Base-by-base conservation (phyloP, 148 eudicot genomes). In the Rhododendron mucronatum region DNA sequence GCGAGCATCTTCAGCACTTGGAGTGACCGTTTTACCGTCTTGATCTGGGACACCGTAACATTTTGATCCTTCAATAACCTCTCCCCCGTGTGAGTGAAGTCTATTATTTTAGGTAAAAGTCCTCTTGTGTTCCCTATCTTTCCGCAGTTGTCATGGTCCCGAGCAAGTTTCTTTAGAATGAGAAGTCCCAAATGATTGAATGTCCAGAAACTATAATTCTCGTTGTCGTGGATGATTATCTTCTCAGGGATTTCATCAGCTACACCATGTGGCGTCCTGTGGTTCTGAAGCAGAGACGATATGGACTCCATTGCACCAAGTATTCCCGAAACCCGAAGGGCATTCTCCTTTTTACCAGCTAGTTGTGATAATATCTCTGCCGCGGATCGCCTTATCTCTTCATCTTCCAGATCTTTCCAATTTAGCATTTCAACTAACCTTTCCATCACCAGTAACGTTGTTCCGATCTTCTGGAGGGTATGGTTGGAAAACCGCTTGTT, bases 271-370 rank as follows among this genome's bases (percentile, higher is more conserved):
- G 90, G 76, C 61, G 78, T 87, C 73, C 94, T 82, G 84, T 85
- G 65, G 69, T 86, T 88, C 74, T 94, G 91, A 13, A 97, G 91
- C 51, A 97, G 88, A 1, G 95, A 94, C 11, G 99, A 94, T 85
- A 97, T 95, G 6, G 99, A 97, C 78, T 97, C 98, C 90, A 97
- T 89, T 1, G 98, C 92, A 20, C 98, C 99, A 0, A 98, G 93
- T 61, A 97, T 94, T 18, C 94, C 98, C 0, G 98, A 96, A 30
- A 97, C 95, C 47, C 99, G 87, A 13, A 93, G 91, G 0, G 98
- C 91, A 50, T 95, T 97, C 78, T 93, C 98, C 61, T 91, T 94
- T 84, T 94, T 95, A 9, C 98, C 92, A 0, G 94, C 94, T 30
- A 97, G 84, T 84, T 91, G 88, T 1, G 93, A 88, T 84, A 97